Percentiles rank a stretch among this genome's conserved stretches.
phyloP scores from a whole-genome alignment of 2,329 filamentous ascomycete species.

The Venturiaceae sp. region DNA sequence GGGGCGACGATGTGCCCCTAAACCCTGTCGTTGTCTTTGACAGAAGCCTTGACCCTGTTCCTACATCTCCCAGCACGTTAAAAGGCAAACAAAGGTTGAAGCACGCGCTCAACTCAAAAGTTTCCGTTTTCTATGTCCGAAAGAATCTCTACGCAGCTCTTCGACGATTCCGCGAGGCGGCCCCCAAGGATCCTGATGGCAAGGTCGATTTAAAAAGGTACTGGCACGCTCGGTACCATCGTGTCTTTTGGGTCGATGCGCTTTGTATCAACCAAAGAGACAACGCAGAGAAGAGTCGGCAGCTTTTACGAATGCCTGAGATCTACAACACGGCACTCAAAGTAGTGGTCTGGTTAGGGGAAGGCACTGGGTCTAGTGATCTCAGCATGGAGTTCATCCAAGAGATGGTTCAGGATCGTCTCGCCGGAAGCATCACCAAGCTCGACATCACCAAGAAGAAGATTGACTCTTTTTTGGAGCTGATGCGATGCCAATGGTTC shows the following conservation, averaged over 20 bases:
- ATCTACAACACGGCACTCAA: constrained; percentile 9
- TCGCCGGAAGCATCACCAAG: neutral
- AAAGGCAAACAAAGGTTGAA: neutral
- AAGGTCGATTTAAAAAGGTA: neutral
- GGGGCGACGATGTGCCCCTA: too few relatives aligned
- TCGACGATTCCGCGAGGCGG: neutral
- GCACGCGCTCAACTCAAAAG: neutral
- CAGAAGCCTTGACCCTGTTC: neutral
- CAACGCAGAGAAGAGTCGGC: constrained; percentile 8
- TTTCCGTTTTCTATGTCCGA: neutral
- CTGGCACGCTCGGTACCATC: neutral
- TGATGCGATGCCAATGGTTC: neutral
- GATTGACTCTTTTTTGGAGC: neutral
- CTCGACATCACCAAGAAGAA: neutral
- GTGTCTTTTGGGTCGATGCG: constrained; percentile 11
- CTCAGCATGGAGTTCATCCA: constrained; percentile 6
- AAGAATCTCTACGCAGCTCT: neutral
- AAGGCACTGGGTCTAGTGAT: constrained; percentile 10
- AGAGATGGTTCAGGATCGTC: neutral
- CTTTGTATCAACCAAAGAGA: constrained; percentile 12
- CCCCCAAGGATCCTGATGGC: neutral
- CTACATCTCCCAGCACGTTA: neutral
- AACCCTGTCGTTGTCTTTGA: too few relatives aligned
- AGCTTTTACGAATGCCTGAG: constrained; percentile 9
- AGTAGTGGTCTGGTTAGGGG: constrained; percentile 12